Evolutionary conservation across 371 early-diverging fungal genomes (phyloP).

Genomic region (Mortierella sp.): DNA sequence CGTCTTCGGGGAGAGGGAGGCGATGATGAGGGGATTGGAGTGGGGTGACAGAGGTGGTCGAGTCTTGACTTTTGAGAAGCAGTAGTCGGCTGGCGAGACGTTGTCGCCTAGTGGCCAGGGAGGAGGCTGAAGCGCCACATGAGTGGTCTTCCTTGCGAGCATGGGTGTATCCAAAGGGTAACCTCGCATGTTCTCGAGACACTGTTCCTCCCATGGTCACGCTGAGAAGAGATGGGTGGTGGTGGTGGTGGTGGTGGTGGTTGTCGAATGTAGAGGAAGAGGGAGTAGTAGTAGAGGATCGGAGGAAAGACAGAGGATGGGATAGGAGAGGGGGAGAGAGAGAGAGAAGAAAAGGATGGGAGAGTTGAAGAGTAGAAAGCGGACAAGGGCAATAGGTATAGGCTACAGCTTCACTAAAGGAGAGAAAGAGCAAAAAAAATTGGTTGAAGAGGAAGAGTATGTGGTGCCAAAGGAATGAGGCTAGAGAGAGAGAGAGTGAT

Average conservation of each 20-base stretch:
- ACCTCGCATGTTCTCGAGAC: conserved; percentile 46
- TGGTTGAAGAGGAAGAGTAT: no score
- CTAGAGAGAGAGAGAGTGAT: not conserved
- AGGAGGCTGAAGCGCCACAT: conserved; percentile 4
- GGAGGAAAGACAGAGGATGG: not conserved
- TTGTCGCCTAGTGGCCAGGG: conserved; percentile 22
- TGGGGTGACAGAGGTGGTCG: conserved; percentile 34
- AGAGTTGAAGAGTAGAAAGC: not conserved
- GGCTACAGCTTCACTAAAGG: no score
- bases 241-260: conserved; percentile 16
- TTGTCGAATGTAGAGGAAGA: conserved; percentile 4
- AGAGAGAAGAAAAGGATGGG: not conserved
- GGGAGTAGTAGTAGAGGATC: conserved; percentile 4
- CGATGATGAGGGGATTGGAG: conserved; percentile 8
- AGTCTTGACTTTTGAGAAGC: conserved; percentile 32
- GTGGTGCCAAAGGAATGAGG: not conserved
- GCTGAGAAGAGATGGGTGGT: not conserved
- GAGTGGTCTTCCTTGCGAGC: conserved; percentile 42
- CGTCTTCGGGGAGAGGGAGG: conserved; percentile 12
- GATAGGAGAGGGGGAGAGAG: not conserved
- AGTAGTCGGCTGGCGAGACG: conserved; percentile 37
- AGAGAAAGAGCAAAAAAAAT: no score
- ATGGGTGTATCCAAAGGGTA: conserved; percentile 51
- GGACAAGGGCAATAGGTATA: no score
- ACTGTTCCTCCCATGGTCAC: conserved; percentile 38